A percentile compares a stretch with the other conserved stretches of the same genome.
phyloP scores from a whole-genome alignment of 1,284 basidiomycete genomes.

The Leccinum fallax region DNA sequence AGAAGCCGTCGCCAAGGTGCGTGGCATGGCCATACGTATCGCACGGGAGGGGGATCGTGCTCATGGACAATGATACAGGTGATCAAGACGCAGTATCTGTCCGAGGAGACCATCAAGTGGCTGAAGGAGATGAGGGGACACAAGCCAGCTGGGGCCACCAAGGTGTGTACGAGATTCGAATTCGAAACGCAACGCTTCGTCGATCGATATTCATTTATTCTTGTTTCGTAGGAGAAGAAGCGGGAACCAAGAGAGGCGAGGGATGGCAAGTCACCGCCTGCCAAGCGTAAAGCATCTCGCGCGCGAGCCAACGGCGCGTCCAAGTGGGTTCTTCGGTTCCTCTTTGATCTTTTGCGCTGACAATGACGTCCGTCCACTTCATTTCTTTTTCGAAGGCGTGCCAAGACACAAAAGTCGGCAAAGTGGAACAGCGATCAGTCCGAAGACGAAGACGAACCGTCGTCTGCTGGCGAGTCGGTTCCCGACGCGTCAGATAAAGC shows the following conservation, averaged over 20 bases:
- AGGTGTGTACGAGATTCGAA: slow-evolving; percentile 19
- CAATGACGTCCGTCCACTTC: slow-evolving; percentile 8
- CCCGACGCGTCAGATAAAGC: slow-evolving; percentile 31
- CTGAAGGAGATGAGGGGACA: slow-evolving; percentile 44
- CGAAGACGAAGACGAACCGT: slow-evolving; percentile 38
- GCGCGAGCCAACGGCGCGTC: slow-evolving; percentile 41
- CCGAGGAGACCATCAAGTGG: slow-evolving; percentile 59
- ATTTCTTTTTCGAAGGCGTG: slow-evolving; percentile 30
- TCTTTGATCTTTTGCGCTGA: background rate
- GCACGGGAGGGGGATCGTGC: background rate
- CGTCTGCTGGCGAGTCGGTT: slow-evolving; percentile 31
- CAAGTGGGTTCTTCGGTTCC: slow-evolving; percentile 39
- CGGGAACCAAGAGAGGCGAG: slow-evolving; percentile 30
- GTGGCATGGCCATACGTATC: slow-evolving; percentile 2
- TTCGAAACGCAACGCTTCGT: background rate
- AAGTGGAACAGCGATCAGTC: slow-evolving; percentile 38
- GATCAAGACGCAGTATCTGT: slow-evolving; percentile 64
- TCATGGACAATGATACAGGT: slow-evolving; percentile 45
- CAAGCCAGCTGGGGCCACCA: slow-evolving; percentile 19
- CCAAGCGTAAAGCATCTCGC: slow-evolving; percentile 46
- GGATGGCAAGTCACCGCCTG: slow-evolving; percentile 38
- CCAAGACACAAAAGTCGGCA: slow-evolving; percentile 36
- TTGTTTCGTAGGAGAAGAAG: slow-evolving; percentile 35
- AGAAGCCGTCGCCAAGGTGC: slow-evolving; percentile 64
- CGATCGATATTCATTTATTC: slow-evolving; percentile 1